Evolutionary conservation across 352 stramenopile species (phyloP).

Genomic region (Phytopythium cucurbitacearum): DNA sequence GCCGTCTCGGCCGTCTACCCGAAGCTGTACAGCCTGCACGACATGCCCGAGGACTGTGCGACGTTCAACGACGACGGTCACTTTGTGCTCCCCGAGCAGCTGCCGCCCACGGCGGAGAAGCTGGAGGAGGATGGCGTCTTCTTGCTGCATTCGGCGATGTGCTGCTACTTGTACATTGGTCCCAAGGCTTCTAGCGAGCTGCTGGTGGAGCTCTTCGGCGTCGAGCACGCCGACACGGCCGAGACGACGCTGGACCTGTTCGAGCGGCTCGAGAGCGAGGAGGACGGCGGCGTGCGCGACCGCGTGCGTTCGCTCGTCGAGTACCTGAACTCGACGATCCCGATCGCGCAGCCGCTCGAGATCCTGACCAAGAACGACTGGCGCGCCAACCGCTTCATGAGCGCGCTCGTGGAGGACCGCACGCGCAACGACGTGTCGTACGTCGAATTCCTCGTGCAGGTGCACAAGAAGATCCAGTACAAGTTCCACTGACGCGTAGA

Average conservation of each 20-base stretch:
- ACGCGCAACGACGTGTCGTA: slow-evolving; percentile 86
- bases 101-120: slow-evolving; percentile 83
- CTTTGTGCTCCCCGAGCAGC: slow-evolving; percentile 69
- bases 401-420: slow-evolving; percentile 81
- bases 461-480: slow-evolving; percentile 91
- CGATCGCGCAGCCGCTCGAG: slow-evolving; percentile 79
- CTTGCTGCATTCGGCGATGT: slow-evolving; percentile 83
- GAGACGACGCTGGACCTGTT: slow-evolving; percentile 70
- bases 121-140: slow-evolving; percentile 84
- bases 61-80: slow-evolving; percentile 78
- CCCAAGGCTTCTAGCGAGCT: slow-evolving; percentile 61
- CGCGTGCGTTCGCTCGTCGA: slow-evolving; percentile 67
- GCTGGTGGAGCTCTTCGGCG: slow-evolving; percentile 79
- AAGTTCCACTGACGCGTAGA: slow-evolving; percentile 67
- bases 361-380: slow-evolving; percentile 85
- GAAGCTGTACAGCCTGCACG: slow-evolving; percentile 85
- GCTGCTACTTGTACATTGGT: slow-evolving; percentile 87
- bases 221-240: slow-evolving; percentile 73
- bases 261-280: slow-evolving; percentile 53
- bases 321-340: slow-evolving; percentile 79
- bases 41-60: slow-evolving; percentile 76
- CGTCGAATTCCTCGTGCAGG: slow-evolving; percentile 86
- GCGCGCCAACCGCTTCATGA: slow-evolving; percentile 82
- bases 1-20: slow-evolving; percentile 86
- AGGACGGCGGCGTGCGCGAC: slow-evolving; percentile 53